Evolutionary conservation across 805 yeast genomes (phyloP).

Genomic region (Soucietia sequanensis): DNA sequence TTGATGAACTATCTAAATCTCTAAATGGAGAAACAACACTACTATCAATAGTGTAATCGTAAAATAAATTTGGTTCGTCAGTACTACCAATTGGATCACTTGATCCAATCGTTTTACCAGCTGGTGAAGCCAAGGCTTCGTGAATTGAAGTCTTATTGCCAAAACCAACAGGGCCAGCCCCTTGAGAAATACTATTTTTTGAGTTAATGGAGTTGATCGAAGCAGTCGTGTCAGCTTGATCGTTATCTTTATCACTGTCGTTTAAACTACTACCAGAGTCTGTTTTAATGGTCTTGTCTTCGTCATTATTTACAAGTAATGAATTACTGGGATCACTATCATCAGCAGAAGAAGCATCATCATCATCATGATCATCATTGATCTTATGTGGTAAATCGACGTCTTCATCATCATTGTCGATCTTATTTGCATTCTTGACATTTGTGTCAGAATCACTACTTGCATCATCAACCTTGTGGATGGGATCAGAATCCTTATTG

Average conservation of each 20-base stretch:
- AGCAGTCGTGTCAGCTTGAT: no score
- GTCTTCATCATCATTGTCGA: conserved; percentile 8
- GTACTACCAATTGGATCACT: background rate
- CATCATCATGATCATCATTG: conserved; percentile 11
- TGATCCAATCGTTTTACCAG: no score
- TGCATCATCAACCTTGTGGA: no score
- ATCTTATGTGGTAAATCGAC: no score
- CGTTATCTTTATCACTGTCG: no score
- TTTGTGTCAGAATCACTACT: no score
- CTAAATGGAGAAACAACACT: conserved; percentile 62
- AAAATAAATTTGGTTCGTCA: conserved; percentile 7
- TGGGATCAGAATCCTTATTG: no score
- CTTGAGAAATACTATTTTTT: no score
- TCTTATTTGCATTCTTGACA: conserved; percentile 1
- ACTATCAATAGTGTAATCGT: conserved; percentile 18
- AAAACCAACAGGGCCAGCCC: no score
- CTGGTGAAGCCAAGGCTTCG: no score
- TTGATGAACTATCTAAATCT: conserved; percentile 67
- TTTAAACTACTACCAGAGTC: background rate
- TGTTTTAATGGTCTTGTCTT: background rate
- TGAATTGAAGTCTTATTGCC: no score
- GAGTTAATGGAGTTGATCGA: no score
- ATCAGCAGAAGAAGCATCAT: conserved; percentile 3
- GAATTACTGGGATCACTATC: conserved; percentile 11
- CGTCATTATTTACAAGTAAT: conserved; percentile 5